Evolutionary conservation across 2,329 filamentous ascomycete species (phyloP).

Genomic region (Sclerotinia borealis): DNA sequence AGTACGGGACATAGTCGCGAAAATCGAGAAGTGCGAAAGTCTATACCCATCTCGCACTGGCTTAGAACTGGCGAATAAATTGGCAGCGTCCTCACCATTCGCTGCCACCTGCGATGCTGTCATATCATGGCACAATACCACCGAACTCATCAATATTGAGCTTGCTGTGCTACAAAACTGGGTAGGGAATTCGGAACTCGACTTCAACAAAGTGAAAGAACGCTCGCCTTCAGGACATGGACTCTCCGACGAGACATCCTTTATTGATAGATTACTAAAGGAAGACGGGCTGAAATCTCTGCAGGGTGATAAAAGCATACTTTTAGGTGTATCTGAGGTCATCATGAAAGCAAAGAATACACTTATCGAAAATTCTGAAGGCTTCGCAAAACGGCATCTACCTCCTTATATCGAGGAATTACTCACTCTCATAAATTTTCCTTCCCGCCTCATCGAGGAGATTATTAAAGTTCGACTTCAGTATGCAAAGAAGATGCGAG

Average conservation of each 20-base stretch:
- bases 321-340: slow-evolving; percentile 74
- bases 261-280: slow-evolving; percentile 90
- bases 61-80: slow-evolving; percentile 67
- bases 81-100: slow-evolving; percentile 71
- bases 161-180: slow-evolving; percentile 86
- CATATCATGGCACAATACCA: slow-evolving; percentile 95
- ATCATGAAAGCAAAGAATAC: slow-evolving; percentile 93
- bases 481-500: slow-evolving; percentile 93
- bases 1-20: slow-evolving; percentile 80
- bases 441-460: slow-evolving; percentile 89
- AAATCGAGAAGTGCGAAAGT: slow-evolving; percentile 83
- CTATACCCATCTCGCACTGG: slow-evolving; percentile 77
- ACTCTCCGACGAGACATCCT: slow-evolving; percentile 83
- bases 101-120: slow-evolving; percentile 80
- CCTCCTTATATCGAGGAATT: slow-evolving; percentile 96
- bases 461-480: slow-evolving; percentile 88
- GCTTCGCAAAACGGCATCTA: slow-evolving; percentile 82
- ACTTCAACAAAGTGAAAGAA: slow-evolving; percentile 73
- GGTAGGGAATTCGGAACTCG: slow-evolving; percentile 93
- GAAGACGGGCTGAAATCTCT: slow-evolving; percentile 91
- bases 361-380: slow-evolving; percentile 76
- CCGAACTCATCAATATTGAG: slow-evolving; percentile 91
- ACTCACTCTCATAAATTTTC: slow-evolving; percentile 93
- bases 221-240: slow-evolving; percentile 64
- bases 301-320: slow-evolving; percentile 81